phyloP scores from a whole-genome alignment of 2,329 filamentous ascomycete genomes.

The Talaromyces verruculosus region DNA sequence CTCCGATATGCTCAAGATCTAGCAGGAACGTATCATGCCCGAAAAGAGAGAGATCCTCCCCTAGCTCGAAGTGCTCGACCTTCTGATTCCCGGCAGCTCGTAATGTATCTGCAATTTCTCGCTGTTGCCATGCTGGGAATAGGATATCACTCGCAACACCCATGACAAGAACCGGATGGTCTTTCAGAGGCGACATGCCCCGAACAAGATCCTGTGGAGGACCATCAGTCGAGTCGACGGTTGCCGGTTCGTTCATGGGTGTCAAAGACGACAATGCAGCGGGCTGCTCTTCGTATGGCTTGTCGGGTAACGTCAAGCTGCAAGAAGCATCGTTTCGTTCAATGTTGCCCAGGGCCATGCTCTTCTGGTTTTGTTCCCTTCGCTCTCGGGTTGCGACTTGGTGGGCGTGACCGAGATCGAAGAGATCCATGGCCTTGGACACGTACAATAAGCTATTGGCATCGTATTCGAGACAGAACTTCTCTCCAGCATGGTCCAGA shows the following conservation, averaged over 20 bases:
- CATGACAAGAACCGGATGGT: constrained; percentile 82
- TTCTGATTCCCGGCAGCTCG: constrained; percentile 72
- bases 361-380: constrained; percentile 60
- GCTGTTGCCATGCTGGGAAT: constrained; percentile 97
- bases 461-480: constrained; percentile 96
- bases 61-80: constrained; percentile 86
- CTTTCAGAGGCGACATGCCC: constrained; percentile 68
- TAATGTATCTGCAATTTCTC: constrained; percentile 84
- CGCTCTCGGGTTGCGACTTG: constrained; percentile 64
- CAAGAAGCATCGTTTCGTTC: constrained; percentile 56
- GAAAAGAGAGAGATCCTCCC: constrained; percentile 90
- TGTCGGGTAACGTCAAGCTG: constrained; percentile 76
- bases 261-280: constrained; percentile 47
- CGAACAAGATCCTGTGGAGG: constrained; percentile 75
- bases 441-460: constrained; percentile 94
- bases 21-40: constrained; percentile 95
- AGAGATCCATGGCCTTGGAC: constrained; percentile 98
- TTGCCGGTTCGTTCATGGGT: constrained; percentile 34
- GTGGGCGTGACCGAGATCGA: constrained; percentile 77
- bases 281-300: constrained; percentile 85
- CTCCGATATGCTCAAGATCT: constrained; percentile 88
- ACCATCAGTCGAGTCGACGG: constrained; percentile 40
- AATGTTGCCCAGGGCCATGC: constrained; percentile 49
- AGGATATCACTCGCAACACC: constrained; percentile 94
- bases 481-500: constrained; percentile 95